A percentile compares a stretch with the other conserved stretches of the same genome.
phyloP scores from a whole-genome alignment of 192 early-diverging fungal species.

The Coemansia sp. region DNA sequence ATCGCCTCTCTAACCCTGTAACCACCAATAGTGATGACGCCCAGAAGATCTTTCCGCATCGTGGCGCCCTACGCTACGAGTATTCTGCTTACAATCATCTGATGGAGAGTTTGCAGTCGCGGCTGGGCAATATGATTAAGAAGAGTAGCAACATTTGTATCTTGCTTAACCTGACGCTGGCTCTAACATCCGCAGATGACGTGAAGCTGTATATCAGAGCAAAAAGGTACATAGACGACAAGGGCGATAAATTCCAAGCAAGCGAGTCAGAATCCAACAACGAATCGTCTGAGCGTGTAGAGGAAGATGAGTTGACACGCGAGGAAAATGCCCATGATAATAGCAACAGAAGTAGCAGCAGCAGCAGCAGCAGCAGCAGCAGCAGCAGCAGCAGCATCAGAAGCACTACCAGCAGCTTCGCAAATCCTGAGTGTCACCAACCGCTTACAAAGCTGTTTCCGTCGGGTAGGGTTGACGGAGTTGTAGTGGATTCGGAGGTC shows the following conservation, averaged over 20 bases:
- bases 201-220: not conserved
- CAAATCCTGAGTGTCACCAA: no score
- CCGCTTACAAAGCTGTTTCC: not conserved
- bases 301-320: no score
- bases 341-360: no score
- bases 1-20: not conserved
- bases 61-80: not conserved
- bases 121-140: constrained; percentile 14
- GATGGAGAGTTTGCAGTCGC: constrained; percentile 19
- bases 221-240: no score
- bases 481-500: not conserved
- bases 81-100: constrained; percentile 15
- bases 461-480: not conserved
- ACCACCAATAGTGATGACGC: not conserved
- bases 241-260: no score
- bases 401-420: no score
- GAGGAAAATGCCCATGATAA: no score
- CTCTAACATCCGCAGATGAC: not conserved
- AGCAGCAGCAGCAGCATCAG: no score
- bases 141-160: constrained; percentile 3
- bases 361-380: no score
- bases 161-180: constrained; percentile 17
- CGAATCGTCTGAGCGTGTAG: no score
- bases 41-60: no score
- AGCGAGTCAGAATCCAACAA: not conserved